A percentile compares a stretch with the other conserved stretches of the same genome.
Conservation (phyloP, 2,329 filamentous ascomycete genomes). For the Xylaria hypoxylon region DNA sequence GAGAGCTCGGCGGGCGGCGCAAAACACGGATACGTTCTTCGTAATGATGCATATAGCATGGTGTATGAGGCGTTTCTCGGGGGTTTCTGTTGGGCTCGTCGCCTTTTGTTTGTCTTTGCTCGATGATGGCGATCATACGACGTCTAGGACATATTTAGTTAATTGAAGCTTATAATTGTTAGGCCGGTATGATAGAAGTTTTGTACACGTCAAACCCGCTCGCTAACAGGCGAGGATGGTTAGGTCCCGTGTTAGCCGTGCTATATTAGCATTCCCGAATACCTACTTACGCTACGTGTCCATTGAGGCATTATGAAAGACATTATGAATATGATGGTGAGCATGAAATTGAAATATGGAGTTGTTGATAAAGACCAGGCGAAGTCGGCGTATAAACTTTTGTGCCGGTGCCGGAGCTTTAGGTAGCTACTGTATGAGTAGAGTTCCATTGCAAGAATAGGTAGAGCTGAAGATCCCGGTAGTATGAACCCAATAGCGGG, state of each 20-base stretch:
- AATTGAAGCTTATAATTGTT: constrained; percentile 13
- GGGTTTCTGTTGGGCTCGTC: constrained; percentile 7
- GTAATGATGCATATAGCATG: constrained; percentile 39
- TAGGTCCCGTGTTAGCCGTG: neutral
- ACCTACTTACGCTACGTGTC: neutral
- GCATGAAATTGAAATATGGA: constrained; percentile 25
- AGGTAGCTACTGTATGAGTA: neutral
- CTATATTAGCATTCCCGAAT: neutral
- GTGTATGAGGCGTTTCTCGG: constrained; percentile 35
- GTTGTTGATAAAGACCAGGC: constrained; percentile 21
- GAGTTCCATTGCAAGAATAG: neutral
- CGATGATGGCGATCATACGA: constrained; percentile 14
- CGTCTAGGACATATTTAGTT: constrained; percentile 9
- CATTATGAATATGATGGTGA: constrained; percentile 33
- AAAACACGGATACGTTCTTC: constrained; percentile 11
- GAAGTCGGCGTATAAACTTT: constrained; percentile 35
- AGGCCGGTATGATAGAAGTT: constrained; percentile 15
- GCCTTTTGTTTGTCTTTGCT: constrained; percentile 1
- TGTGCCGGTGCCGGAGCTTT: constrained; percentile 28
- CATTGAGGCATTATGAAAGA: neutral
- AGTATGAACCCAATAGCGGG: too few relatives aligned
- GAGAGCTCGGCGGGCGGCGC: constrained; percentile 40
- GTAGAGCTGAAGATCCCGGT: neutral
- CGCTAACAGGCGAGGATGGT: neutral
- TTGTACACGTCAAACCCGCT: neutral